These are phyloP conservation scores for Remersonia thermophila DNA, from an alignment of 2,329 filamentous ascomycete species.

Conservation along the genomic window DNA sequence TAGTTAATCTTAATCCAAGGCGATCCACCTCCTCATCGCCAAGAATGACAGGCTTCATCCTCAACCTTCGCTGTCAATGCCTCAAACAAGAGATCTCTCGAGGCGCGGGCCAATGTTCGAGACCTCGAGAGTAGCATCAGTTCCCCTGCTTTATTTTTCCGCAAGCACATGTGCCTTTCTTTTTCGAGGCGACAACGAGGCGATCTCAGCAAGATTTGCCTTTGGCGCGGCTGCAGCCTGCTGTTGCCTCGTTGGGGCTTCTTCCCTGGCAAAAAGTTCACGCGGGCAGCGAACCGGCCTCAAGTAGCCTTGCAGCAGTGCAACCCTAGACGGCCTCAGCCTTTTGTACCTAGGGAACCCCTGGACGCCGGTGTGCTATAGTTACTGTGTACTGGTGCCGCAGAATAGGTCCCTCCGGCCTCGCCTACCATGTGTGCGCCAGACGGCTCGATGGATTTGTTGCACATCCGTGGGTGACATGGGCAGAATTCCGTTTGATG, in stretches of 20 bases:
- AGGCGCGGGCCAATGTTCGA: constrained; percentile 1
- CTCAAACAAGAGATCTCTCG: constrained; percentile 1
- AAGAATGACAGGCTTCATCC: not conserved
- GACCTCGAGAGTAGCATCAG: no score
- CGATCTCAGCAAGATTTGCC: not conserved
- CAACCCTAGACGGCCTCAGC: constrained; percentile 6
- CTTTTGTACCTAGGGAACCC: constrained; percentile 8
- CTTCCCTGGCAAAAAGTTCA: constrained; percentile 13
- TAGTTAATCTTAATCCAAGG: constrained; percentile 11
- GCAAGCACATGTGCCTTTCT: no score
- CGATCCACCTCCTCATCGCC: constrained; percentile 2
- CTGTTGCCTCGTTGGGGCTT: constrained; percentile 6
- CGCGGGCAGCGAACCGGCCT: constrained; percentile 6
- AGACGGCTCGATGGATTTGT: constrained; percentile 4
- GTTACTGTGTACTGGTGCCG: no score
- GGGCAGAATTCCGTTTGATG: not conserved
- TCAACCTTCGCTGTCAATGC: constrained; percentile 7
- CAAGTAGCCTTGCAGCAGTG: constrained; percentile 15
- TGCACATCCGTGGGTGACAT: constrained; percentile 5
- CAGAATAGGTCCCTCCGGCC: constrained; percentile 4
- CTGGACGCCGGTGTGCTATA: no score
- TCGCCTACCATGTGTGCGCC: constrained; percentile 3
- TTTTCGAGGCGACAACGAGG: no score
- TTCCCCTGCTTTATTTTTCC: not conserved
- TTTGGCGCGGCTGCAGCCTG: constrained; percentile 4